A percentile compares a stretch with the other conserved stretches of the same genome.
phyloP scores from a whole-genome alignment of 2,329 filamentous ascomycete species.

The Knufia petricola region DNA sequence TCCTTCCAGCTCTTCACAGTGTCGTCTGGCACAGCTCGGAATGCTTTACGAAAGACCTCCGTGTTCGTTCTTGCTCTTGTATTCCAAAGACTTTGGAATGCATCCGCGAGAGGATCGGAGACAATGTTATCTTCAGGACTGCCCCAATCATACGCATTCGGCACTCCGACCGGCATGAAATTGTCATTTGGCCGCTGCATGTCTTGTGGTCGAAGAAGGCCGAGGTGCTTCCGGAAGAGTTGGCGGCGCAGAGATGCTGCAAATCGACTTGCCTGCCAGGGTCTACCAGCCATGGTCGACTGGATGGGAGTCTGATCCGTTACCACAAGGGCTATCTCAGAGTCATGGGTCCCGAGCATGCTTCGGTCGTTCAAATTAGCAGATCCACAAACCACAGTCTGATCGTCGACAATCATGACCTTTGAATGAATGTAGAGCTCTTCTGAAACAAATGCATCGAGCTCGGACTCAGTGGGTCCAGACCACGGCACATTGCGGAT shows the following conservation, averaged over 20 bases:
- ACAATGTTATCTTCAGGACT: conserved; percentile 42
- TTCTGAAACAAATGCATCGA: conserved; percentile 54
- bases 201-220: conserved; percentile 64
- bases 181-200: conserved; percentile 51
- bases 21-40: conserved; percentile 54
- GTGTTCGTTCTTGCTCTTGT: conserved; percentile 50
- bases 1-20: conserved; percentile 49
- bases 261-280: conserved; percentile 69
- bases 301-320: conserved; percentile 65
- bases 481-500: conserved; percentile 57
- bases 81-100: conserved; percentile 49
- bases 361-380: conserved; percentile 89
- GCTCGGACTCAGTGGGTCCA: conserved; percentile 44
- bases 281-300: conserved; percentile 67
- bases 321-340: conserved; percentile 81
- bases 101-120: conserved; percentile 48
- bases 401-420: conserved; percentile 73
- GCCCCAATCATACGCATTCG: conserved; percentile 47
- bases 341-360: conserved; percentile 81
- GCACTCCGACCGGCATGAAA: conserved; percentile 47
- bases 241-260: conserved; percentile 71
- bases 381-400: conserved; percentile 71
- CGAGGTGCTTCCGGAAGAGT: conserved; percentile 85
- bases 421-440: conserved; percentile 53
- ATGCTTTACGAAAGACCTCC: conserved; percentile 50